Evolutionary conservation across 768 basidiomycete species (phyloP).

Genomic region (Cantharellus anzutake): DNA sequence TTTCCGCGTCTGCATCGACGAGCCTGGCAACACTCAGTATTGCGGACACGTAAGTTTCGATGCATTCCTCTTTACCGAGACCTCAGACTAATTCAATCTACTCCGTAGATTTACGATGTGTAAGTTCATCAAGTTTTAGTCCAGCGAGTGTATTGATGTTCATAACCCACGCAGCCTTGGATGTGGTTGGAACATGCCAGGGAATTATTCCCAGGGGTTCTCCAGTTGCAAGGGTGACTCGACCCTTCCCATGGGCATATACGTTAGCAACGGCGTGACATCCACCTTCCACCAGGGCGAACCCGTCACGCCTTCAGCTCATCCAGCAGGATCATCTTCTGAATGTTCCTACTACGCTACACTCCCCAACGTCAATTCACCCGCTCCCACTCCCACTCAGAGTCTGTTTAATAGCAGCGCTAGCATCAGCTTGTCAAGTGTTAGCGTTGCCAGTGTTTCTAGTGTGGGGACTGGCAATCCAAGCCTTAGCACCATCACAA

Average conservation of each 20-base stretch:
- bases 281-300: constrained; percentile 52
- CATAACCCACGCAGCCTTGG: constrained; percentile 1
- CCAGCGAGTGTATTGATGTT: background rate
- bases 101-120: background rate
- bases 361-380: background rate
- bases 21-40: constrained; percentile 24
- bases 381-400: background rate
- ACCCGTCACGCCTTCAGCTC: constrained; percentile 32
- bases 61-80: background rate
- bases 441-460: no score
- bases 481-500: no score
- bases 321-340: constrained; percentile 21
- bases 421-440: no score
- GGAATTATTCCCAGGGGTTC: constrained; percentile 24
- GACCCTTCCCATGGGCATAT: constrained; percentile 27
- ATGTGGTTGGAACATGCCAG: constrained; percentile 22
- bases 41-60: constrained; percentile 21
- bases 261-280: constrained; percentile 6
- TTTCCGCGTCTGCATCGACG: constrained; percentile 12
- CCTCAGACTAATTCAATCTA: background rate
- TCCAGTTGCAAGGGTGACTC: constrained; percentile 20
- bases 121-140: background rate
- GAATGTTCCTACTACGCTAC: constrained; percentile 10
- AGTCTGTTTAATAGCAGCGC: no score
- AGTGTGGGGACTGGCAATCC: no score